Evolutionary conservation across 2,329 filamentous ascomycete species (phyloP).

Genomic region (Tolypocladium ophioglossoides): DNA sequence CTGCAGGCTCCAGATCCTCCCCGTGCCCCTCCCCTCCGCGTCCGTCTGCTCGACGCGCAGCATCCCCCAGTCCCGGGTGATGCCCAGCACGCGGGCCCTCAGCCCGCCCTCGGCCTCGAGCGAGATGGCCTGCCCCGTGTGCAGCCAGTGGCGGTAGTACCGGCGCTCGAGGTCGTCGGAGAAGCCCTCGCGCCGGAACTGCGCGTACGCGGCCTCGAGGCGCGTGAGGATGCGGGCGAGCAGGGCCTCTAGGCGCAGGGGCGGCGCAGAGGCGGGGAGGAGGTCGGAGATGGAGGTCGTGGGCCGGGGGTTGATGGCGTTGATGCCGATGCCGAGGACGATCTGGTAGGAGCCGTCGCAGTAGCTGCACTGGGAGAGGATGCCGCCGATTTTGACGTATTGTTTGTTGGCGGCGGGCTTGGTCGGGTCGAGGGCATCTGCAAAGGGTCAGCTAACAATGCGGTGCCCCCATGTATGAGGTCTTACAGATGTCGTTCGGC

Average conservation of each 20-base stretch:
- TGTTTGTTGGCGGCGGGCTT: conserved; percentile 32
- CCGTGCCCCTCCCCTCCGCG: conserved; percentile 60
- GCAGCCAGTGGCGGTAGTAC: conserved; percentile 82
- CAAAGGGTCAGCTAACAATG: not conserved
- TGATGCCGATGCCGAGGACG: conserved; percentile 78
- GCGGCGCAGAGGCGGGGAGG: conserved; percentile 36
- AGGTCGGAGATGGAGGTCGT: conserved; percentile 80
- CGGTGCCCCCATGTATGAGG: not conserved
- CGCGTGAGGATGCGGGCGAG: conserved; percentile 69
- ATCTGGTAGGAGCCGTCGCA: conserved; percentile 68
- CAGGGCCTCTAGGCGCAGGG: conserved; percentile 67
- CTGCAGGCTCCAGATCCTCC: conserved; percentile 73
- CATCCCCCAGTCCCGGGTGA: conserved; percentile 86
- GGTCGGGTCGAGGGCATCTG: conserved; percentile 56
- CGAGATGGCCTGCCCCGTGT: conserved; percentile 60
- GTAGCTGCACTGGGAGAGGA: conserved; percentile 84
- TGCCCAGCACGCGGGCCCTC: conserved; percentile 69
- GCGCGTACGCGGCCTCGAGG: conserved; percentile 66
- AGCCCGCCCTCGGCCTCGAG: conserved; percentile 72
- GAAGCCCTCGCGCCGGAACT: conserved; percentile 70
- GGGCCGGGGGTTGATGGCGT: conserved; percentile 71
- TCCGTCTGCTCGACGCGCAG: conserved; percentile 75
- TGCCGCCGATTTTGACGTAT: conserved; percentile 87
- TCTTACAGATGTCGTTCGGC: conserved; percentile 84
- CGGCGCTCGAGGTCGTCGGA: conserved; percentile 57